These are phyloP conservation scores for Sporothrix brunneoviolacea DNA, from an alignment of 2,329 filamentous ascomycete species.

Conservation along the genomic window DNA sequence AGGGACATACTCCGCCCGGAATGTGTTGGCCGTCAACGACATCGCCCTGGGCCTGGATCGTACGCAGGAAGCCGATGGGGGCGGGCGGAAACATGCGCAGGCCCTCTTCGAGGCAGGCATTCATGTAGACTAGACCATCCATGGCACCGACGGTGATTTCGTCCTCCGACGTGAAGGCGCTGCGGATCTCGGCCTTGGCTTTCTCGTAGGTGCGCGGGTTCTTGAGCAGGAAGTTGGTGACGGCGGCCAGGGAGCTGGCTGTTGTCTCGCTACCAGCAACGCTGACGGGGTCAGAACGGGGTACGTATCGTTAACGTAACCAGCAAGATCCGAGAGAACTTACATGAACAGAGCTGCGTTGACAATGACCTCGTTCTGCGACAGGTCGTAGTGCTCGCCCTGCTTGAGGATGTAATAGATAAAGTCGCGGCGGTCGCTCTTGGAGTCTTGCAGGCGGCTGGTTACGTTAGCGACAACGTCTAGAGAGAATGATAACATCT, in stretches of 20 bases:
- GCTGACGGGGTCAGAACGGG: too few species aligned
- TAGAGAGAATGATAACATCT: too few species aligned
- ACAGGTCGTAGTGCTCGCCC: slow-evolving; percentile 15
- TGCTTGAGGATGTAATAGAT: slow-evolving; percentile 19
- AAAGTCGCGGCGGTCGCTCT: slow-evolving; percentile 16
- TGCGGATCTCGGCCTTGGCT: slow-evolving; percentile 24
- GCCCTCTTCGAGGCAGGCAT: slow-evolving; percentile 28
- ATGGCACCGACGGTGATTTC: slow-evolving; percentile 24
- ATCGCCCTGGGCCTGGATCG: slow-evolving; percentile 15
- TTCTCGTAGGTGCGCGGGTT: slow-evolving; percentile 20
- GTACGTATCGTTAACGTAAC: too few species aligned
- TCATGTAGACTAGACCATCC: slow-evolving; percentile 25
- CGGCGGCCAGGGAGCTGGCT: slow-evolving; percentile 31
- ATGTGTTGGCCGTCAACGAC: slow-evolving; percentile 22
- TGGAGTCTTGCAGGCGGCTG: slow-evolving; percentile 10
- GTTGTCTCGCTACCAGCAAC: slow-evolving; percentile 43
- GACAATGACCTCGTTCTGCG: slow-evolving; percentile 16
- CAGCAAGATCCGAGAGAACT: too few species aligned
- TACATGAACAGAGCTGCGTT: slow-evolving; percentile 26
- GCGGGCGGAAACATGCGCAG: slow-evolving; percentile 24
- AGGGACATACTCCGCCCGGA: too few species aligned
- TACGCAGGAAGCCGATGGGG: slow-evolving; percentile 19
- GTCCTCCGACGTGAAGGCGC: slow-evolving; percentile 20
- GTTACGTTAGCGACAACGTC: too few species aligned
- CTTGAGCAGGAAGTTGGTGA: slow-evolving; percentile 26